phyloP scores from a whole-genome alignment of 208 protist species.

The Leishmania tropica region DNA sequence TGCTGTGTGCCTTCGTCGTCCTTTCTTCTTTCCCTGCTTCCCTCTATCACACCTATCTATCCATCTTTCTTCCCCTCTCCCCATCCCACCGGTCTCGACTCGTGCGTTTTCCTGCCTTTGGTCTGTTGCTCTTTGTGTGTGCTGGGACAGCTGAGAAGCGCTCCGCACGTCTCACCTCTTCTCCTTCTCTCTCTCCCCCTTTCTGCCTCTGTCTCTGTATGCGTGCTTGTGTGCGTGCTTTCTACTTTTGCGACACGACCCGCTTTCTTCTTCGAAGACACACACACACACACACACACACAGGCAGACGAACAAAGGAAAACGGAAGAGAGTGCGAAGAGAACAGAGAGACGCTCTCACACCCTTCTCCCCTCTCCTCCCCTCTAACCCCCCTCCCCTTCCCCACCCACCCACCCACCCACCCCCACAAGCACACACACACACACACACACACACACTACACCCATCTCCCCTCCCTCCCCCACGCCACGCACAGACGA shows the following conservation, averaged over 20 bases:
- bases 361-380: not conserved
- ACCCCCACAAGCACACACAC: not conserved
- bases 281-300: not conserved
- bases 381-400: not conserved
- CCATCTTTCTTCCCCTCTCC: not conserved
- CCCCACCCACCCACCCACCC: not conserved
- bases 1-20: not conserved
- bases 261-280: not conserved
- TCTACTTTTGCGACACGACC: not conserved
- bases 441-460: not conserved
- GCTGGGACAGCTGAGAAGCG: conserved; percentile 11
- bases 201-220: not conserved
- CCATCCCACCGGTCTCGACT: not conserved
- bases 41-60: not conserved
- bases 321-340: not conserved
- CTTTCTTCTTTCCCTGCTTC: not conserved
- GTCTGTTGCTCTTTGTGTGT: not conserved
- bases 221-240: conserved; percentile 5
- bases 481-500: not conserved
- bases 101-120: not conserved
- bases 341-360: conserved; percentile 3
- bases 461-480: not conserved
- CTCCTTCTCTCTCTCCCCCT: not conserved
- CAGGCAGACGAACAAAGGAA: not conserved
- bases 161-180: conserved; percentile 4